Evolutionary conservation across 1,284 basidiomycete genomes (phyloP).

Genomic region (Clitocybe nebularis): DNA sequence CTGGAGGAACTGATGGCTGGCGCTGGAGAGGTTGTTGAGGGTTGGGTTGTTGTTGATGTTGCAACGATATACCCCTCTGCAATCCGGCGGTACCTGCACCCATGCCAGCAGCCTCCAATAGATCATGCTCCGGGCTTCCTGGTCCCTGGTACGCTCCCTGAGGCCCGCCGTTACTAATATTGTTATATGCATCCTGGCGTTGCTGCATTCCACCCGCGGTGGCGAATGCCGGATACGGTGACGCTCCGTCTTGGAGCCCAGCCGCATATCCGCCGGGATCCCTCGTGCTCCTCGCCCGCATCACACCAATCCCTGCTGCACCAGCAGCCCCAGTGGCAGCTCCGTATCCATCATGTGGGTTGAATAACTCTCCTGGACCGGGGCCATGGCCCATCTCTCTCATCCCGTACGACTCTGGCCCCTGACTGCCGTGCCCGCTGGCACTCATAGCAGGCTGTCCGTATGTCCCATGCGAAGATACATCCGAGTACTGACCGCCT

Average conservation of each 20-base stretch:
- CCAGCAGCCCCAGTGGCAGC: slow-evolving; percentile 23
- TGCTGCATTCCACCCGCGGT: slow-evolving; percentile 21
- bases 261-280: slow-evolving; percentile 33
- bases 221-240: slow-evolving; percentile 49
- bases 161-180: background rate
- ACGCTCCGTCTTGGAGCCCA: slow-evolving; percentile 32
- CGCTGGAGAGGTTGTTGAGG: background rate
- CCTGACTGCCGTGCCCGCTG: slow-evolving; percentile 21
- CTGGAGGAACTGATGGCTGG: background rate
- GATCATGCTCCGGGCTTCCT: slow-evolving; percentile 23
- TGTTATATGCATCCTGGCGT: slow-evolving; percentile 6
- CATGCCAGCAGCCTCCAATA: slow-evolving; percentile 22
- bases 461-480: slow-evolving; percentile 57
- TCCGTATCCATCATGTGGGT: slow-evolving; percentile 19
- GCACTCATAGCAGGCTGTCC: slow-evolving; percentile 44
- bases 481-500: slow-evolving; percentile 48
- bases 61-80: slow-evolving; percentile 14
- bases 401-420: slow-evolving; percentile 50
- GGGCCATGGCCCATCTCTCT: slow-evolving; percentile 38
- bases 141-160: no score
- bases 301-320: slow-evolving; percentile 39
- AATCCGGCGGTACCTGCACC: slow-evolving; percentile 17
- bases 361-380: slow-evolving; percentile 29
- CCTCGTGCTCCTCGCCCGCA: slow-evolving; percentile 34
- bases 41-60: slow-evolving; percentile 9